Evolutionary conservation across 371 early-diverging fungal species (phyloP), one percentile per base, ranked within the genome.

Genomic region (Syncephalastrum monosporum): DNA sequence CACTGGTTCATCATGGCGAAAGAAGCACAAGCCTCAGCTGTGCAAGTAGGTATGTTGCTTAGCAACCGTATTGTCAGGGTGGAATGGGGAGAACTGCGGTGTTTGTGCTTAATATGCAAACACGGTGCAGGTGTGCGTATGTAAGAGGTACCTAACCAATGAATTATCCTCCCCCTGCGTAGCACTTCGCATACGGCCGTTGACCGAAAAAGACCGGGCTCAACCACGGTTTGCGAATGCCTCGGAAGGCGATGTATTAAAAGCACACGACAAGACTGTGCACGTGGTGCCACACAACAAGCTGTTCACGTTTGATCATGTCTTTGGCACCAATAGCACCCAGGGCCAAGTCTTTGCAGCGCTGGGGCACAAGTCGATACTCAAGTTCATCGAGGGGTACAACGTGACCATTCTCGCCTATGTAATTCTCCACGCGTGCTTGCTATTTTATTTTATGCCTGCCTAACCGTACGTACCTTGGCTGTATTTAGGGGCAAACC

Each of bases 391-490:
- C 16, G 75, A 78, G 61, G 79, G 93, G 17, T 99, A 88, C 82
- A 98, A 94, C 82, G 95, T 88, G 44, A 97, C 92, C n/a, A 90
- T 94, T 53, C 85, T 99, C 60, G 99, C 99, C 24, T 99, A 99
- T 82, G 99, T 79, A 68, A 41, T 49, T 50, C 38, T 0, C 38
- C 38, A 33, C 10, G 38, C 10, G 38, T 33, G 38, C 8, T 33
- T 10, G 38, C 93, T 16, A 96, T 95, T 41, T 46, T 14, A 21
- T 44, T 29, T 55, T 23, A n/a, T 24, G 50, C 50, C 7, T 21
- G 21, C 21, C 17, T 50, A 29, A 21, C 8, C 19, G 25, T 24
- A 25, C 25, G 25, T 24, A 25, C 25, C 41, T 47, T 38, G 8
- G 38, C 13, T 17, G n/a, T 56, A 24, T 56, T 52, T 63, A 79